These are phyloP conservation scores for Avena insularis DNA, from an alignment of 176 grass and related monocot genomes.

Conservation along the genomic window DNA sequence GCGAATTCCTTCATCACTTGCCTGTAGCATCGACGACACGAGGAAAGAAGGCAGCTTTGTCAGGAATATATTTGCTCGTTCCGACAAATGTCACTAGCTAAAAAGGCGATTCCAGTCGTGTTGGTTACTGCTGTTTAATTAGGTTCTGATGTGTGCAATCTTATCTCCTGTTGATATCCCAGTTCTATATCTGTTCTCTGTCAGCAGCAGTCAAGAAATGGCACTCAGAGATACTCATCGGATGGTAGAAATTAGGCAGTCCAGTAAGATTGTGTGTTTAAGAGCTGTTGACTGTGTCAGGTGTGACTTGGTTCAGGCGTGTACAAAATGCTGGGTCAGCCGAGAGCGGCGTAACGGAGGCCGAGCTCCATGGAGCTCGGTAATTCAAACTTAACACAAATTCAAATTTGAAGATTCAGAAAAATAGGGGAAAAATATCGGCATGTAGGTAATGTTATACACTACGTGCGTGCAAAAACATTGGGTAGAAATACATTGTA, in stretches of 20 bases:
- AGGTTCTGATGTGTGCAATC: background rate
- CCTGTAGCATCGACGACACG: constrained; percentile 29
- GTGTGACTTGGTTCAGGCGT: background rate
- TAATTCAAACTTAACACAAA: no score
- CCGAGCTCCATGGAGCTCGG: no score
- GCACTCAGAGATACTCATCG: background rate
- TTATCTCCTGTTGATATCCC: background rate
- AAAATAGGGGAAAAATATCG: no score
- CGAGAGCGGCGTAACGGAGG: background rate
- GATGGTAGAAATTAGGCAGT: background rate
- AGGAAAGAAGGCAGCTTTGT: background rate
- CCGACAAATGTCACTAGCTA: background rate
- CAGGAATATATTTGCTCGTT: background rate
- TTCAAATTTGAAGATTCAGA: no score
- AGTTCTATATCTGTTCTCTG: background rate
- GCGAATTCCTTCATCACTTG: constrained; percentile 74
- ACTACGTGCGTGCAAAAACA: no score
- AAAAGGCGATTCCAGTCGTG: constrained; percentile 26
- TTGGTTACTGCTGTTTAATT: background rate
- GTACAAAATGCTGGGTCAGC: constrained; percentile 7
- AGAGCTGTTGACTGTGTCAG: background rate
- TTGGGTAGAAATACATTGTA: background rate
- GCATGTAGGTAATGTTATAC: no score
- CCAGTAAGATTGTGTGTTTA: no score
- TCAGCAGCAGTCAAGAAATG: background rate